Conservation (phyloP, 2,329 filamentous ascomycete species). For the Zelopaecilomyces penicillatus region DNA sequence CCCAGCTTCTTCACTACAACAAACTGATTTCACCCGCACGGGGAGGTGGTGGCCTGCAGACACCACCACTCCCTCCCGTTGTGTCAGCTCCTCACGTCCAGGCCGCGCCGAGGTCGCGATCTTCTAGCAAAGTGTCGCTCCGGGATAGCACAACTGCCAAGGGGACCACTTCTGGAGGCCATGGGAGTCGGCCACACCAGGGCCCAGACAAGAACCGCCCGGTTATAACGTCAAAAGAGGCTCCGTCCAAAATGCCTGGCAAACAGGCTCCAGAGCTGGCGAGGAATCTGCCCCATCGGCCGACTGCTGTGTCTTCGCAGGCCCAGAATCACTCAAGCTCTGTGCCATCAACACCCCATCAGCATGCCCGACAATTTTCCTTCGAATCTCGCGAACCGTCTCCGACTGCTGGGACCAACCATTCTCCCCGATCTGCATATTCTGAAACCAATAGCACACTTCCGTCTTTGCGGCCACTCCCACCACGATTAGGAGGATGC, state of each 20-base stretch:
- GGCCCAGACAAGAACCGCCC: conserved; percentile 52
- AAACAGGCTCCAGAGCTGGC: conserved; percentile 29
- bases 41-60: conserved; percentile 44
- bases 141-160: conserved; percentile 41
- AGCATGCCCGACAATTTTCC: conserved; percentile 75
- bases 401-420: conserved; percentile 65
- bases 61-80: conserved; percentile 45
- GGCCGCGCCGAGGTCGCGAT: conserved; percentile 47
- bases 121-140: conserved; percentile 52
- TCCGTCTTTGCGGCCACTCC: conserved; percentile 58
- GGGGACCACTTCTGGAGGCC: conserved; percentile 44
- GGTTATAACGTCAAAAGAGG: conserved; percentile 53
- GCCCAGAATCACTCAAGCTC: conserved; percentile 63
- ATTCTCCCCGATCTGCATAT: conserved; percentile 83
- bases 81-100: conserved; percentile 49
- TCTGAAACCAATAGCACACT: conserved; percentile 76
- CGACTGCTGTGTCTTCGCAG: conserved; percentile 20
- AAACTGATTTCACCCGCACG: conserved; percentile 52
- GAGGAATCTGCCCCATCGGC: conserved; percentile 22
- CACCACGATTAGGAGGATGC: conserved; percentile 56
- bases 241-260: conserved; percentile 40
- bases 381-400: conserved; percentile 73
- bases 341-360: conserved; percentile 86
- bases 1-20: conserved; percentile 57
- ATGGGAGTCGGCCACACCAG: conserved; percentile 56